Base-by-base conservation (phyloP, 75 land plant genomes). In the Isoetes taiwanensis region DNA sequence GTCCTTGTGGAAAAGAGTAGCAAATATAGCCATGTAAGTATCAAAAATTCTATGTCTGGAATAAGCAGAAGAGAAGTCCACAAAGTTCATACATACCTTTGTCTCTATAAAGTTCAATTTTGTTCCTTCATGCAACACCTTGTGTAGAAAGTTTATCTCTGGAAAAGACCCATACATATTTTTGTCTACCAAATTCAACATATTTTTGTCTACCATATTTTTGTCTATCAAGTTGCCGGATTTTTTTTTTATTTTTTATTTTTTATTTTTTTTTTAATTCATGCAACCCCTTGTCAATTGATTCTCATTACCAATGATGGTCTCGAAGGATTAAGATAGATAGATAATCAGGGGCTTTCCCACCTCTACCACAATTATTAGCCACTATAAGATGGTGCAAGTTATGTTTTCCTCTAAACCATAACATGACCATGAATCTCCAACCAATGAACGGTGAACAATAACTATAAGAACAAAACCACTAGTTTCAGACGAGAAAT, bases 1-100 rank as follows among this genome's bases (percentile, higher is more conserved):
- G 63, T 80, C 71, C 55, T 67, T 80, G n/a, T 73, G 84, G 46
- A 81, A 75, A 28, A 87, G 58, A 9, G 94, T 81, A 59, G 84
- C 94, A 67, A 87, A 87, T 79, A 87, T 78, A 20, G 94, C 89
- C 20, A 87, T 88, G 63, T 84, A 88, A 32, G 83, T 73, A 35
- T 83, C 88, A 65, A 83, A 80, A 5, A 56, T 83, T 28, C 50
- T 68, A 29, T 83, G 65, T 48, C 68, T 80, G 0, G 72, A 76
- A 66, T 87, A 88, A 40, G 52, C 67, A 32, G 70, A 73, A 24
- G 83, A 83, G 58, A 87, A 87, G 0, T 83, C 79, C 43, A 78
- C 88, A 41, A 83, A 62, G 35, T 83, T 61, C 64, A 19, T 78
- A 64, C 0, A 30, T 40, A 9, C 80, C 76, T 32, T 24, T 56